phyloP scores from a whole-genome alignment of 306 rosid genomes.

The Prunus dulcis region DNA sequence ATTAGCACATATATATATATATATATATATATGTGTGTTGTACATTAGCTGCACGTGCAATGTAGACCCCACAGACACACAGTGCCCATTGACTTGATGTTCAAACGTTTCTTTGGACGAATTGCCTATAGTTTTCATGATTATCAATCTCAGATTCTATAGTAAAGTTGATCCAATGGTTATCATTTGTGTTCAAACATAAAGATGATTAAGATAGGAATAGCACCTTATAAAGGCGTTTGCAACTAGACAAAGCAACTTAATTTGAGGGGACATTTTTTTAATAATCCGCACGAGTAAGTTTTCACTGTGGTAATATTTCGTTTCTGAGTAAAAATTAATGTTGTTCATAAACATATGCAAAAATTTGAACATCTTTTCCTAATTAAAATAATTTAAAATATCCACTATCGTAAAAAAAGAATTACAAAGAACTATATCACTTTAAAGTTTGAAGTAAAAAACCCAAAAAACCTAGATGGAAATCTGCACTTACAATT shows the following conservation, averaged over 20 bases:
- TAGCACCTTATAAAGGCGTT: background rate
- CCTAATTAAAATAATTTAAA: too few relatives aligned
- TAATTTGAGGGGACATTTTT: too few relatives aligned
- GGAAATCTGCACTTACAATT: background rate
- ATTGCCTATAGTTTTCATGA: constrained; percentile 16
- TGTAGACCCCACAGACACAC: constrained; percentile 14
- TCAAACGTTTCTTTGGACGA: constrained; percentile 32
- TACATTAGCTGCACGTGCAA: constrained; percentile 37
- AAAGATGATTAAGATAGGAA: background rate
- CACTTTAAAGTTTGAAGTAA: too few relatives aligned
- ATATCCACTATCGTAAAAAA: too few relatives aligned
- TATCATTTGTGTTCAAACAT: constrained; percentile 7
- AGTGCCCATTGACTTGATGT: constrained; percentile 32
- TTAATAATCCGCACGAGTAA: too few relatives aligned
- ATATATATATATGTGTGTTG: too few relatives aligned
- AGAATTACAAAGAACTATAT: too few relatives aligned
- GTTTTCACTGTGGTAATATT: too few relatives aligned
- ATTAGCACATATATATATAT: too few relatives aligned
- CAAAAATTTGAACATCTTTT: too few relatives aligned
- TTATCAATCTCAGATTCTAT: constrained; percentile 12
- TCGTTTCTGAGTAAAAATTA: too few relatives aligned
- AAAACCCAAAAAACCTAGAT: background rate
- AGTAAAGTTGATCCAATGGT: constrained; percentile 20
- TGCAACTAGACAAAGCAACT: background rate
- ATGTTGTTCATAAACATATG: too few relatives aligned